Evolutionary conservation across 1,284 basidiomycete species (phyloP).

Genomic region (Acaromyces ingoldii): DNA sequence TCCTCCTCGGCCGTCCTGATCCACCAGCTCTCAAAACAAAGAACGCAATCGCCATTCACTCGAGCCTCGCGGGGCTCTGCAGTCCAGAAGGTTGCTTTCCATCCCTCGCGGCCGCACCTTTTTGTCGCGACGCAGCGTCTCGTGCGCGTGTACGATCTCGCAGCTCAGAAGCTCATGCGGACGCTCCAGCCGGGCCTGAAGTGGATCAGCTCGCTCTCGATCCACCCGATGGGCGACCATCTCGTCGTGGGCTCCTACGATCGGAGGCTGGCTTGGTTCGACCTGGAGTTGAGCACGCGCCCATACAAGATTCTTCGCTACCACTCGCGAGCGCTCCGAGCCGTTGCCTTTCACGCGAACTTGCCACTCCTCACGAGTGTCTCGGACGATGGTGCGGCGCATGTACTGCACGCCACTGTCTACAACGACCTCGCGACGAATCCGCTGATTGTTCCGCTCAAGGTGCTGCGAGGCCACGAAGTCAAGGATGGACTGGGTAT

Average conservation of each 20-base stretch:
- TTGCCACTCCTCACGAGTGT: conserved; percentile 93
- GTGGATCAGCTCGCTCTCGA: conserved; percentile 95
- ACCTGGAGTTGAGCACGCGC: conserved; percentile 88
- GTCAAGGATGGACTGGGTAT: conserved; percentile 83
- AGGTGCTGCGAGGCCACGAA: conserved; percentile 85
- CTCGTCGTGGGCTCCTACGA: conserved; percentile 96
- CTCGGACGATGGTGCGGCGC: conserved; percentile 93
- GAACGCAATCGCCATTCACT: conserved; percentile 95
- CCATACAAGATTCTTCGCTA: conserved; percentile 97
- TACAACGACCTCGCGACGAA: conserved; percentile 78
- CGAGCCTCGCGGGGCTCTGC: conserved; percentile 71
- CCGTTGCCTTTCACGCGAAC: conserved; percentile 71
- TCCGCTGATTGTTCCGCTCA: conserved; percentile 91
- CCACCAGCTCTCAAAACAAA: conserved; percentile 85
- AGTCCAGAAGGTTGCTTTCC: conserved; percentile 88
- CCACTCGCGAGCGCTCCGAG: conserved; percentile 85
- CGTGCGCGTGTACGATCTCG: conserved; percentile 89
- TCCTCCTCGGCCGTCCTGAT: conserved; percentile 78
- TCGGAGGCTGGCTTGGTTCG: conserved; percentile 96
- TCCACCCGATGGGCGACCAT: conserved; percentile 81
- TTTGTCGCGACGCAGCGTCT: conserved; percentile 99
- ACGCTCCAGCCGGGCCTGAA: conserved; percentile 85
- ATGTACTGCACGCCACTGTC: conserved; percentile 92
- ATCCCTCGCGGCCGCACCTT: conserved; percentile 88
- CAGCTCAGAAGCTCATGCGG: conserved; percentile 86